Conservation (phyloP, 345 rosid genomes). For the Salix dunnii region DNA sequence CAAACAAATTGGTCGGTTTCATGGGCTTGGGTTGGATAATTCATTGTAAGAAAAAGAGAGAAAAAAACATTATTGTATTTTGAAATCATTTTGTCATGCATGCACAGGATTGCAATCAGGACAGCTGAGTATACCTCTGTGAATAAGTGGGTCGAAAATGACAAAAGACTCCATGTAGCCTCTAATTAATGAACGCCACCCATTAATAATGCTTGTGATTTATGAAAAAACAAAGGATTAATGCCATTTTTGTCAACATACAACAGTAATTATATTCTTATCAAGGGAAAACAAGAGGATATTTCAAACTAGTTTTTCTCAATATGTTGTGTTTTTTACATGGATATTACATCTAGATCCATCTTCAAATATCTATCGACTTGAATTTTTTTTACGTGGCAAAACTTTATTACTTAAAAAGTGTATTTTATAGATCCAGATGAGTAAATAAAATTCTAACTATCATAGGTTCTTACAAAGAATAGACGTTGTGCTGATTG, state of each 20-base stretch:
- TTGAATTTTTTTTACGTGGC: no score
- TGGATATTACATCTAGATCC: no score
- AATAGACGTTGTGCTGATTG: no score
- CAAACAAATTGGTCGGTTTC: neutral
- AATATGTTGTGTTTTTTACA: no score
- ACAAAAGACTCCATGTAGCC: neutral
- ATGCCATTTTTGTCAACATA: neutral
- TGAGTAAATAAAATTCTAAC: no score
- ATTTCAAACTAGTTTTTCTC: neutral
- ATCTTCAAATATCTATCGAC: no score
- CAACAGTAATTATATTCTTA: neutral
- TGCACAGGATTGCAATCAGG: neutral
- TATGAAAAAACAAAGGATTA: neutral
- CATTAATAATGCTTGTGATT: neutral
- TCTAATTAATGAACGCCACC: neutral
- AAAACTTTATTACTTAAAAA: no score
- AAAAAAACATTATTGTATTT: neutral
- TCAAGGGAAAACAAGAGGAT: neutral
- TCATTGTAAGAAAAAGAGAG: neutral
- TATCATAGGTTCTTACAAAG: no score
- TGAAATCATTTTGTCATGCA: neutral
- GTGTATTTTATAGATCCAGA: accelerated
- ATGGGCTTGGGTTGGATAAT: neutral
- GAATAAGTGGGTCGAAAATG: neutral
- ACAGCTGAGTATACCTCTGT: neutral